Evolutionary conservation across 2,329 filamentous ascomycete species (phyloP).

Genomic region (Beauveria australis): DNA sequence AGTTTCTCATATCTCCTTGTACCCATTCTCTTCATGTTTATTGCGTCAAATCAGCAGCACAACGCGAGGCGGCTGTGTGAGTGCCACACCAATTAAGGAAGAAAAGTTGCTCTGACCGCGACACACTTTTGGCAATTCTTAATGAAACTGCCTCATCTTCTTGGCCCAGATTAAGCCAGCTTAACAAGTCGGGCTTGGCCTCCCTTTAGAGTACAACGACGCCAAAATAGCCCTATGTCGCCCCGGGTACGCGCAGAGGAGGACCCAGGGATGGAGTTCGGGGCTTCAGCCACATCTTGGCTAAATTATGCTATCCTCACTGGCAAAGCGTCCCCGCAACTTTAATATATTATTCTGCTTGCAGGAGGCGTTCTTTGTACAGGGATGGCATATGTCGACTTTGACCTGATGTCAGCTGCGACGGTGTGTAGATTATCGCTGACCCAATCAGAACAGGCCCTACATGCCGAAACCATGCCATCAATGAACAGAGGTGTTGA

Average conservation of each 20-base stretch:
- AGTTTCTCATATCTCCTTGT: too few relatives aligned
- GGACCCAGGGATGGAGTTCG: not conserved
- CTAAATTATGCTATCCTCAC: not conserved
- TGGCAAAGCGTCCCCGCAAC: not conserved
- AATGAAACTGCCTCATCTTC: not conserved
- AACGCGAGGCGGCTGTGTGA: not conserved
- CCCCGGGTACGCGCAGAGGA: not conserved
- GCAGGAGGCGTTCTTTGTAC: not conserved
- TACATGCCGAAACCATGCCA: too few relatives aligned
- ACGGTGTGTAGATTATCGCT: not conserved
- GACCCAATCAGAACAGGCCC: not conserved
- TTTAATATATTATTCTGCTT: not conserved
- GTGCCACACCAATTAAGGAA: not conserved
- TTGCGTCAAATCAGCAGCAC: not conserved
- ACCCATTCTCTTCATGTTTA: not conserved
- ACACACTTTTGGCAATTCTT: not conserved
- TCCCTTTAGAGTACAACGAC: not conserved
- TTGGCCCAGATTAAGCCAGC: not conserved
- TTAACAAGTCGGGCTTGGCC: not conserved
- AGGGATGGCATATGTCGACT: not conserved
- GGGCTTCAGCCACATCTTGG: not conserved
- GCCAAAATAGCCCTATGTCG: too few relatives aligned
- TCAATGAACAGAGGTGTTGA: not conserved
- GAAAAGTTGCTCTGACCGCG: not conserved
- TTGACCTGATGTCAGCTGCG: not conserved